Percentiles rank a stretch among this genome's conserved stretches.
These are phyloP conservation scores for Silene coronaria DNA, from an alignment of 179 eudicot species.

Conservation along the genomic window DNA sequence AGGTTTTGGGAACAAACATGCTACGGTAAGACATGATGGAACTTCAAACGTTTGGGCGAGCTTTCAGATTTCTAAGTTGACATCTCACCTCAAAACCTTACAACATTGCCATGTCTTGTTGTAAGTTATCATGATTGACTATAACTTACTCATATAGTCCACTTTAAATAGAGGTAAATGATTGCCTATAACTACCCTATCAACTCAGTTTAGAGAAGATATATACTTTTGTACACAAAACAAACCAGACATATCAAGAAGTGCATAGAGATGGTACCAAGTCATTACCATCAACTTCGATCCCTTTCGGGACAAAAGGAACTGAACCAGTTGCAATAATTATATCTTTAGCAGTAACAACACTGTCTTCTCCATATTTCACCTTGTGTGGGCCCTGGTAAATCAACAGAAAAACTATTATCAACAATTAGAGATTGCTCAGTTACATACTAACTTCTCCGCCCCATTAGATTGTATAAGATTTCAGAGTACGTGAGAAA, in stretches of 20 bases:
- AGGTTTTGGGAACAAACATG: not conserved
- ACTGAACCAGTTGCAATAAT: constrained; percentile 98
- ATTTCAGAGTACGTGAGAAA: too few relatives aligned
- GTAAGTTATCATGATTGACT: not conserved
- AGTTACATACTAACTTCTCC: not conserved
- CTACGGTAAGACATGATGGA: not conserved
- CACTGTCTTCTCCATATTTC: constrained; percentile 62
- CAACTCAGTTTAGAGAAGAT: not conserved
- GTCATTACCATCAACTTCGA: constrained; percentile 88
- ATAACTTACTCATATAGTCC: not conserved
- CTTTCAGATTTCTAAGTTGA: not conserved
- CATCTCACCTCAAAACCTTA: not conserved
- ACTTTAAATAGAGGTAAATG: not conserved
- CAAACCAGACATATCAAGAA: not conserved
- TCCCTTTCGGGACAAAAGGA: constrained; percentile 94
- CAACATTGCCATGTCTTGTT: not conserved
- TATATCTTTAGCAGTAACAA: constrained; percentile 83
- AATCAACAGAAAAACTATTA: constrained; percentile 9
- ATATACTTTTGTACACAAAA: not conserved
- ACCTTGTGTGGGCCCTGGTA: constrained; percentile 92
- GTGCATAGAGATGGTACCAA: not conserved
- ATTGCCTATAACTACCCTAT: not conserved
- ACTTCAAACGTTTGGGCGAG: not conserved
- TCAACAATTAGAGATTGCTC: not conserved
- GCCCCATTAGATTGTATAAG: too few relatives aligned